Evolutionary conservation across 2,329 filamentous ascomycete species (phyloP), one percentile per base, ranked within the genome.

Genomic region (Alternaria dauci): DNA sequence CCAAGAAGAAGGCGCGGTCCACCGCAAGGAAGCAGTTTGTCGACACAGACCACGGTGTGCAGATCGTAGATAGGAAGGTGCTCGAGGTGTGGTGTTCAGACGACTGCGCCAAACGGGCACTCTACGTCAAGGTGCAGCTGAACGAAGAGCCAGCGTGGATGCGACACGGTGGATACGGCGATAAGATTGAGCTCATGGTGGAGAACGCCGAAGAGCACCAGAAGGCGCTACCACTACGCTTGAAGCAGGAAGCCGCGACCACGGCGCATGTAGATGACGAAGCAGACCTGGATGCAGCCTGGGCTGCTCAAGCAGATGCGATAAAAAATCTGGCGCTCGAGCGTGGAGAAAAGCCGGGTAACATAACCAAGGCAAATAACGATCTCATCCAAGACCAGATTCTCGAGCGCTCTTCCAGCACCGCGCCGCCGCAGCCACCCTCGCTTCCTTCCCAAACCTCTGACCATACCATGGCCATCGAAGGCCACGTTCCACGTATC

Each of bases 51-150:
- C 85, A 84, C 55, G 82, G 82, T 44, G 81, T 87, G 66, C 82
- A 83, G 65, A 90, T 97, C 48, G 88, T 96, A 26, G 85, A 87
- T 60, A 87, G 85, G 54, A 87, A 88, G 66, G 88, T 92, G 72
- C 79, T 94, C 16, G 92, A 95, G 80, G 91, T 89, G 79, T 99
- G 93, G 92, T 99, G 95, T 78, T 92, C 89, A 0, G 84, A 89
- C 55, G 84, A 84, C 39, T 99, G 95, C 80, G 91, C 91, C 2
- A 87, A 88, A 66, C 86, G 92, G 50, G 93, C 92, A 2, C 83
- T 96, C 67, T 97, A 93, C 78, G 85, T 98, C 69, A 92, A 93
- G 73, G 91, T 96, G 25, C 95, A 99, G 82, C 86, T 98, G 39
- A 90, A 87, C 66, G 91, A 95, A 74, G 89, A 91, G 63, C 92